Evolutionary conservation across 805 yeast genomes (phyloP).

Genomic region (Candida silvicultrix): DNA sequence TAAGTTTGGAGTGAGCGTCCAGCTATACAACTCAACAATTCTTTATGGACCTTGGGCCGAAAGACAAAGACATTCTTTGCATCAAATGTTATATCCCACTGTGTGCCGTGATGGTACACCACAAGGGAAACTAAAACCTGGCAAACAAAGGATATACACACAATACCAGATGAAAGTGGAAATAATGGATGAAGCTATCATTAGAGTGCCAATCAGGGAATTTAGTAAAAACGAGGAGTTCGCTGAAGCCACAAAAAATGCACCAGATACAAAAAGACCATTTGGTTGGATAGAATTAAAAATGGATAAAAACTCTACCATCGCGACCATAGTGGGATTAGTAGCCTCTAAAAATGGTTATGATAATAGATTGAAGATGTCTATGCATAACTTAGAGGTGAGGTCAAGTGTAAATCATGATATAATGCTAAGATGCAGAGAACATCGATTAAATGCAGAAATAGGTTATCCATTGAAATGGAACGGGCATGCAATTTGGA

Average conservation of each 20-base stretch:
- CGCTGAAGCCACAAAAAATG: constrained; percentile 22
- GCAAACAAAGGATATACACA: constrained; percentile 47
- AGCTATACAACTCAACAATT: constrained; percentile 53
- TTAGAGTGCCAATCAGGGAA: constrained; percentile 82
- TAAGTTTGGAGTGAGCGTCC: constrained; percentile 53
- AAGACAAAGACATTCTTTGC: constrained; percentile 65
- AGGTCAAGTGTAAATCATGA: constrained; percentile 89
- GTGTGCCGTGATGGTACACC: constrained; percentile 51
- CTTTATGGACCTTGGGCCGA: constrained; percentile 97
- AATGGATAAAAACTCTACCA: constrained; percentile 44
- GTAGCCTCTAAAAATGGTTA: constrained; percentile 52
- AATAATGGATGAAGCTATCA: constrained; percentile 56
- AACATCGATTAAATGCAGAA: constrained; percentile 47
- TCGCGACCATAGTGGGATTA: constrained; percentile 41
- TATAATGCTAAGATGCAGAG: constrained; percentile 55
- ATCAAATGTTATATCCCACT: constrained; percentile 61
- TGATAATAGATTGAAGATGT: constrained; percentile 39
- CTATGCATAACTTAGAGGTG: constrained; percentile 52
- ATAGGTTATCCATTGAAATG: constrained; percentile 72
- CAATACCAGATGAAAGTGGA: constrained; percentile 50
- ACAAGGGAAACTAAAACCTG: constrained; percentile 35
- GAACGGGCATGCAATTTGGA: constrained; percentile 77
- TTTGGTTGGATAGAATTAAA: constrained; percentile 92
- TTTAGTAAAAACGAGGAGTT: constrained; percentile 63
- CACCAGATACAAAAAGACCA: constrained; percentile 44